A percentile compares a stretch with the other conserved stretches of the same genome.
Conservation (phyloP, 768 basidiomycete genomes). For the Rhizopogon vesiculosus region DNA sequence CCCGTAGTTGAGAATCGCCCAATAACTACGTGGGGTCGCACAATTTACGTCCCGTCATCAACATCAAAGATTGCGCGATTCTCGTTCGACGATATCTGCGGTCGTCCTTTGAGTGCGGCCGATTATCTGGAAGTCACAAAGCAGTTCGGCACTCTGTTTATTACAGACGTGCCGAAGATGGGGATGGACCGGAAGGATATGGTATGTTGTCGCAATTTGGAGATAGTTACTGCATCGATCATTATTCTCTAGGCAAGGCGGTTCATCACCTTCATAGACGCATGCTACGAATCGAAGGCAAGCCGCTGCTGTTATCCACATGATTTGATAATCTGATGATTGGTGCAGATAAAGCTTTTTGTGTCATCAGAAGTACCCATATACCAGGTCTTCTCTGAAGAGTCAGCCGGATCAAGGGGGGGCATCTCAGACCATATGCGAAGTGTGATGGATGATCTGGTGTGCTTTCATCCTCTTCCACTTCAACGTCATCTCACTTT, state of each 20-base stretch:
- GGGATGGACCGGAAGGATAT: conserved; percentile 82
- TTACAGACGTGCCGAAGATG: conserved; percentile 87
- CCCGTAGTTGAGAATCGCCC: conserved; percentile 56
- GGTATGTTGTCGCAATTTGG: conserved; percentile 34
- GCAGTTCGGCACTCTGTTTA: conserved; percentile 82
- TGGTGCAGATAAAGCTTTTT: conserved; percentile 76
- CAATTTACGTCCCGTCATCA: conserved; percentile 72
- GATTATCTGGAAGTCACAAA: conserved; percentile 95
- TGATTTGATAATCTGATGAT: neutral
- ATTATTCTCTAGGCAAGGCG: conserved; percentile 69
- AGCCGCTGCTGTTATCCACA: conserved; percentile 1
- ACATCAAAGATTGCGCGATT: conserved; percentile 81
- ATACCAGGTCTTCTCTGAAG: conserved; percentile 83
- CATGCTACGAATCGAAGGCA: conserved; percentile 90
- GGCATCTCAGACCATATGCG: conserved; percentile 82
- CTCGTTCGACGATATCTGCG: conserved; percentile 82
- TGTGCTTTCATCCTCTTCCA: conserved; percentile 27
- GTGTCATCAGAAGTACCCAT: conserved; percentile 92
- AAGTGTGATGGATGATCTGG: conserved; percentile 93
- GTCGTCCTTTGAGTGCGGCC: conserved; percentile 84
- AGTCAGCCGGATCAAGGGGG: conserved; percentile 32
- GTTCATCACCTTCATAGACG: conserved; percentile 98
- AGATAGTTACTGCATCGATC: neutral
- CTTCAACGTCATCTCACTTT: conserved; percentile 2
- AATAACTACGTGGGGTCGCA: conserved; percentile 89